These are phyloP conservation scores for Eucalyptus regnans DNA, from an alignment of 345 rosid genomes.

Conservation along the genomic window DNA sequence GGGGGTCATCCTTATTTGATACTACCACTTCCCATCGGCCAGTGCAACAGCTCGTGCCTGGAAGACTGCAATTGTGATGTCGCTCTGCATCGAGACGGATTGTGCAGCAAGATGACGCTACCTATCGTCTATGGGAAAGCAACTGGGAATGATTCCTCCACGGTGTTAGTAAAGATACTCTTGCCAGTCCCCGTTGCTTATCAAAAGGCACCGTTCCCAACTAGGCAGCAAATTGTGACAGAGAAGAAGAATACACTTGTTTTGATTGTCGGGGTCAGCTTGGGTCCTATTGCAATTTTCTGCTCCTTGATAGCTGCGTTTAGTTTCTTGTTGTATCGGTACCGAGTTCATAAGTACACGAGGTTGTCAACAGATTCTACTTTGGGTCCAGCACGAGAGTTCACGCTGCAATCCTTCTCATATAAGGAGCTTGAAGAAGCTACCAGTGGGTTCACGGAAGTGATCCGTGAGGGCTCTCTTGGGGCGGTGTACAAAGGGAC, in stretches of 20 bases:
- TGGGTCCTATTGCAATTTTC: neutral
- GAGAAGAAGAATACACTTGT: neutral
- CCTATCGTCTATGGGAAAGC: neutral
- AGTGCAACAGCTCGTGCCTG: conserved; percentile 6
- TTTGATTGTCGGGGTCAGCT: neutral
- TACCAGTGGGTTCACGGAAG: conserved; percentile 2
- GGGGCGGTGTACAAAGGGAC: conserved; percentile 17
- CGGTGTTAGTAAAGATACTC: neutral
- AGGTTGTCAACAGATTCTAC: neutral
- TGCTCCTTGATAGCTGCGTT: neutral
- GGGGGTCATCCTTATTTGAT: neutral
- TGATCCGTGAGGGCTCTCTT: neutral
- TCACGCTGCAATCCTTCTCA: conserved; percentile 1
- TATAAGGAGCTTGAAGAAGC: neutral
- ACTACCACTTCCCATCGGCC: neutral
- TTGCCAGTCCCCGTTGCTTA: fast-evolving
- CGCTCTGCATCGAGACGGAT: neutral
- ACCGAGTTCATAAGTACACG: neutral
- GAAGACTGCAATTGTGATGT: conserved; percentile 12
- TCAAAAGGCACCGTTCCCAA: neutral
- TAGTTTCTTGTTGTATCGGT: neutral
- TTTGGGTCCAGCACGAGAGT: neutral
- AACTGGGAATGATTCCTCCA: neutral
- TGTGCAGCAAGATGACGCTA: neutral
- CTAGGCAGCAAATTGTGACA: fast-evolving